Evolutionary conservation across 768 basidiomycete species (phyloP), one percentile per base, ranked within the genome.

Genomic region (Lentinula sp.): DNA sequence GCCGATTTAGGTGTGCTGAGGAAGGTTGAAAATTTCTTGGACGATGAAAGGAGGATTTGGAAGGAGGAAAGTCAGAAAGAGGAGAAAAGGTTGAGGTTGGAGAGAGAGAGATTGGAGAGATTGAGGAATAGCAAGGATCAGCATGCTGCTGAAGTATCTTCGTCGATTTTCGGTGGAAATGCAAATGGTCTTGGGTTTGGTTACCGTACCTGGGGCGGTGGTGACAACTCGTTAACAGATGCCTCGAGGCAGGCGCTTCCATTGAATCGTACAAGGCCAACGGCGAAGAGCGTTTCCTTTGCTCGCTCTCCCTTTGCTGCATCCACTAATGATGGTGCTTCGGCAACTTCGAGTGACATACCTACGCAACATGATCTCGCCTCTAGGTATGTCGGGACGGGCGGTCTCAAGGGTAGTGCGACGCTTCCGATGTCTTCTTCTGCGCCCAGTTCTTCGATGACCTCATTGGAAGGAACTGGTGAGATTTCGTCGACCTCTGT

Each of bases 1-100:
- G 77, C 76, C 53, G 96, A 98, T 73, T 72, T 95, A 59, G 83
- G 82, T 4, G 70, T 95, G 32, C 74, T 97, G 66, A 78, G 83
- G 64, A 78, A 84, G 46, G 81, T 95, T 49, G 95, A 96, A 73
- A 75, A 65, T 21, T 68, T 77, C 59, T 62, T 78, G 59, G 70
- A 65, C 58, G 81, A 80, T 62, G 80, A 79, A 63, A 69, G 73
- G 57, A 61, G 75, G 62, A 80, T 79, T 62, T 80, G 78, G 63
- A 69, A 72, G 57, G 59, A 75, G 61, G 76, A 76, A 62, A 61
- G 69, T 53, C 71, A 74, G 64, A 68, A 72, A 57, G 73, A 72
- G 63, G 68, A 70, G 42, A 50, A 57, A 50, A 48, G 52, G 62
- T 55, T 64, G 54, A 62, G 60, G 68, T 61, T 63, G 70, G 53